Evolutionary conservation across 371 early-diverging fungal genomes (phyloP).

Genomic region (Mucor piriformis): DNA sequence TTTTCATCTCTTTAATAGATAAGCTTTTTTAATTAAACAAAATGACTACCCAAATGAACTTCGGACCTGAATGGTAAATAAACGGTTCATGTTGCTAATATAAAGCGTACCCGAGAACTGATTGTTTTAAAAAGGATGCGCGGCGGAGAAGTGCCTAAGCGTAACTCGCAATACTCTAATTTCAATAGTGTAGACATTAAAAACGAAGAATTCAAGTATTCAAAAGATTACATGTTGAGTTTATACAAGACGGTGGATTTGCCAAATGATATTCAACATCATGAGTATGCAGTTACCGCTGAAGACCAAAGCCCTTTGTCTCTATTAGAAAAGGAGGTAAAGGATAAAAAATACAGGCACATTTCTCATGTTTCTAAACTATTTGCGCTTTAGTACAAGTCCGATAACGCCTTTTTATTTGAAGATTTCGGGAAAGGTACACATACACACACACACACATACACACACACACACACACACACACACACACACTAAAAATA

Average conservation of each 20-base stretch:
- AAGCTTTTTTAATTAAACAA: neutral
- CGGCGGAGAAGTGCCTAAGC: neutral
- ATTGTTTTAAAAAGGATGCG: neutral
- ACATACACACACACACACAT: too few relatives aligned
- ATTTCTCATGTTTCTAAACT: too few relatives aligned
- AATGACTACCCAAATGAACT: conserved; percentile 21
- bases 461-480: too few relatives aligned
- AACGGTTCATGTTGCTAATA: too few relatives aligned
- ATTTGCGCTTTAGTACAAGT: too few relatives aligned
- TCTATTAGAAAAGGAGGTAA: neutral
- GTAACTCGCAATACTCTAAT: neutral
- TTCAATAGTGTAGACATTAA: neutral
- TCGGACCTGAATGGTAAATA: conserved; percentile 18
- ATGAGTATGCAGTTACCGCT: neutral
- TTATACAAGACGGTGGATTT: conserved; percentile 54
- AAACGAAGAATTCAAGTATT: conserved; percentile 52
- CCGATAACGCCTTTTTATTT: too few relatives aligned
- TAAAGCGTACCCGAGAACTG: neutral
- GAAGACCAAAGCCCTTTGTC: neutral
- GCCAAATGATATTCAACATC: neutral
- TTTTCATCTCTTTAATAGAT: neutral
- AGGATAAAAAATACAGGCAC: too few relatives aligned
- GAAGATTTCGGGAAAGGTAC: too few relatives aligned
- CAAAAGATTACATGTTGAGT: conserved; percentile 67
- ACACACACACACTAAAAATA: too few relatives aligned